Conservation (phyloP, 2,329 filamentous ascomycete species). For the Aaosphaeria pasadenensis region DNA sequence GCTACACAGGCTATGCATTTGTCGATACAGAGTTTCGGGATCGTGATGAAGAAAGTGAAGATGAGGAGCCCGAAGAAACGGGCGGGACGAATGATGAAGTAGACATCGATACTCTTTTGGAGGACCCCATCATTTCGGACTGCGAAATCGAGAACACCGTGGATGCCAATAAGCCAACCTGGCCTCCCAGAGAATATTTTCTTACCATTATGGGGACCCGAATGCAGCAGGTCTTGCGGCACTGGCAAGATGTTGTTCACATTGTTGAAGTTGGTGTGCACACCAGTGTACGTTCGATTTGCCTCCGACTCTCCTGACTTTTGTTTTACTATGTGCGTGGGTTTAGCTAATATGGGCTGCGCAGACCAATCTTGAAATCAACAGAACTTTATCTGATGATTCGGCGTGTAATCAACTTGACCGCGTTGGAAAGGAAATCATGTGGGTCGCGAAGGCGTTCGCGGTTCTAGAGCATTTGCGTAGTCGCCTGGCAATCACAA, state of each 20-base stretch:
- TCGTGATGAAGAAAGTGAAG: background rate
- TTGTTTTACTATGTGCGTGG: background rate
- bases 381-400: background rate
- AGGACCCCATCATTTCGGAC: background rate
- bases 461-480: background rate
- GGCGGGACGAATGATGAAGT: background rate
- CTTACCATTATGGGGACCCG: background rate
- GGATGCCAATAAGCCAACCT: background rate
- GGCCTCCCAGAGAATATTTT: background rate
- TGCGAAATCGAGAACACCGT: background rate
- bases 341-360: background rate
- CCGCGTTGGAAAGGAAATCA: background rate
- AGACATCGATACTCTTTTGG: background rate
- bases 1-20: background rate
- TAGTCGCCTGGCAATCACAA: background rate
- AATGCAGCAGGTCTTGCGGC: background rate
- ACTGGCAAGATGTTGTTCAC: background rate
- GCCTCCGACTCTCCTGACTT: background rate
- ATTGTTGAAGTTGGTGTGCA: background rate
- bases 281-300: background rate
- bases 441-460: background rate
- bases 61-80: background rate
- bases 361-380: background rate
- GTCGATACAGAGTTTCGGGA: background rate
- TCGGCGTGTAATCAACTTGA: too few relatives aligned